A percentile compares a stretch with the other conserved stretches of the same genome.
These are phyloP conservation scores for Orbilia blumenaviensis DNA, from an alignment of 2,329 filamentous ascomycete species.

Conservation along the genomic window DNA sequence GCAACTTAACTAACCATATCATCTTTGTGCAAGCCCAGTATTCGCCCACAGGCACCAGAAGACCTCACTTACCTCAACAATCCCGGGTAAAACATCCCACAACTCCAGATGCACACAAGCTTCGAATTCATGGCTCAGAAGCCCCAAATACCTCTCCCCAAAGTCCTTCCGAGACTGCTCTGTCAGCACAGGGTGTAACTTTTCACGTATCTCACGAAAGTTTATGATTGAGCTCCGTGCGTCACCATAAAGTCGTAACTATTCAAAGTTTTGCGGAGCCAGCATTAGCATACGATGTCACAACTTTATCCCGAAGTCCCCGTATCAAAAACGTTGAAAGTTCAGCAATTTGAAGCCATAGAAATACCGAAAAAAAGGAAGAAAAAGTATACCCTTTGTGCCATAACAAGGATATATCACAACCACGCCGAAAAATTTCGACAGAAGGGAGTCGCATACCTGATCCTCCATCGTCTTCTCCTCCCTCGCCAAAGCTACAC, in stretches of 20 bases:
- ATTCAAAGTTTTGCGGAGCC: background rate
- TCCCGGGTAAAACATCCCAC: constrained; percentile 72
- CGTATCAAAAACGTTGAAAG: background rate
- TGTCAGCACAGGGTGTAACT: constrained; percentile 26
- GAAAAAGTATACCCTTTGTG: background rate
- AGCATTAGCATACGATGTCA: background rate
- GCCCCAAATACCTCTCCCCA: constrained; percentile 60
- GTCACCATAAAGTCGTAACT: constrained; percentile 38
- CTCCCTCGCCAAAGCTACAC: constrained; percentile 64
- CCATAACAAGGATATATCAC: background rate
- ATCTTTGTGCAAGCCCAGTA: too few relatives aligned
- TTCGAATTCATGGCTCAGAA: constrained; percentile 83
- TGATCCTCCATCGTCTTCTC: constrained; percentile 61
- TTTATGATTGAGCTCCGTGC: constrained; percentile 36
- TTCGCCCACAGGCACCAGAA: background rate
- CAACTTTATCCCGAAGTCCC: background rate
- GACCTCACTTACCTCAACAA: constrained; percentile 64
- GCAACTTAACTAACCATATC: too few relatives aligned
- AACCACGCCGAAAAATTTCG: background rate
- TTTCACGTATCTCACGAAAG: constrained; percentile 32
- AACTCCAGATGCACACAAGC: constrained; percentile 72
- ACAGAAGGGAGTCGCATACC: constrained; percentile 58
- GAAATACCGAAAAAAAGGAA: background rate
- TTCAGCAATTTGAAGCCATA: background rate
- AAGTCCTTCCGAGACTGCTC: constrained; percentile 43